A percentile compares a stretch with the other conserved stretches of the same genome.
Evolutionary conservation across 345 rosid genomes (phyloP).

Genomic region (Syzygium aqueum): DNA sequence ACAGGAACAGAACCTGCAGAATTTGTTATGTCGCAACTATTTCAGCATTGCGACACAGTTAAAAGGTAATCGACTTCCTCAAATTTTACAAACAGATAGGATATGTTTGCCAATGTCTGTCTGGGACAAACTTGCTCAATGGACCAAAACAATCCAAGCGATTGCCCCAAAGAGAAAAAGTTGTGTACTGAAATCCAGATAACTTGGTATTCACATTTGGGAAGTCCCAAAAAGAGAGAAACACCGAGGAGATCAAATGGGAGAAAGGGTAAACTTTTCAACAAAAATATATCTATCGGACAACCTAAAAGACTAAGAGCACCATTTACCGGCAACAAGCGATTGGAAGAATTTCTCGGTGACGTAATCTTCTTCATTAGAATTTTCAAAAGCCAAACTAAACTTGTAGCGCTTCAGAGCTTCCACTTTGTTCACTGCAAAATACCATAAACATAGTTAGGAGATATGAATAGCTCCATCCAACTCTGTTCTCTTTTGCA

Average conservation of each 20-base stretch:
- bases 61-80: background rate
- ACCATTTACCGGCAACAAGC: conserved; percentile 70
- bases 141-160: background rate
- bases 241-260: background rate
- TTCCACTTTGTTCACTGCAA: conserved; percentile 81
- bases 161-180: background rate
- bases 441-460: background rate
- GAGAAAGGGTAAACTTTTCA: background rate
- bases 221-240: background rate
- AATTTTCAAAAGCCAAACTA: conserved; percentile 95
- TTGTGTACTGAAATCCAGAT: background rate
- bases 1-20: conserved; percentile 77
- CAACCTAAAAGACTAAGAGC: background rate
- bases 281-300: background rate
- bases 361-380: conserved; percentile 97
- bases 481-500: background rate
- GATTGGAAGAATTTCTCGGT: conserved; percentile 95
- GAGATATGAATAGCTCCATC: background rate
- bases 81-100: background rate
- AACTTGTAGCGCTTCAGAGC: conserved; percentile 80
- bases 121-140: background rate
- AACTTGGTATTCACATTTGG: background rate
- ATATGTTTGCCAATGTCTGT: background rate
- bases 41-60: background rate
- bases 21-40: background rate